Evolutionary conservation across 1,284 basidiomycete genomes (phyloP), one percentile per base, ranked within the genome.

Genomic region (Ceraceosorus guamensis): DNA sequence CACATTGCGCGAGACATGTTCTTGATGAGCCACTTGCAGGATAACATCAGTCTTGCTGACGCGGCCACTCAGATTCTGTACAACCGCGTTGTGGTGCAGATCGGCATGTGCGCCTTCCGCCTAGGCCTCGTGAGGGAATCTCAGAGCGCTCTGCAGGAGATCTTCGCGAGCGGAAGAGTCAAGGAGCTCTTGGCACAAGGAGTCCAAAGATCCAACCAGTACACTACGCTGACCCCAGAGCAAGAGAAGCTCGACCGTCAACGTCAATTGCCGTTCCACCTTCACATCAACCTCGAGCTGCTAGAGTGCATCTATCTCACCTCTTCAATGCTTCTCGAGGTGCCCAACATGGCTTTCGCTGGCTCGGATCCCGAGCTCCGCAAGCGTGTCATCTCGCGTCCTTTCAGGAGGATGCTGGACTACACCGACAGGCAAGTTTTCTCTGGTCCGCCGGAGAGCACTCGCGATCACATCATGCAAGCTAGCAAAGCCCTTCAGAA

Each of bases 271-370:
- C 95, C 95, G 35, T 99, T 98, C 87, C 95, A 99, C 79, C 90
- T 98, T 88, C 95, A 99, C 80, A 93, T 98, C 80, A 98, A 98
- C 80, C 89, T 95, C 13, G 95, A 98, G 78, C 81, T 99, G 32
- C 82, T 98, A 61, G 95, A 98, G 79, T 92, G 91, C 46, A 92
- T 91, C 6, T 99, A 97, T 82, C 82, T 99, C 46, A 91, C 95
- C 43, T 93, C 90, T 16, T 95, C 90, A 79, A 99, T 99, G 95
- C 83, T 99, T 45, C 87, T 97, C 52, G 95, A 98, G 79, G 91
- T 98, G 30, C 95, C 95, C 6, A 80, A 96, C 50, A 82, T 98
- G 43, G 95, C 95, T 1, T 90, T 89, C 72, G 89, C 93, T 55
- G 89, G 87, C 6, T 90, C 93, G 76, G 95, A 98, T 78, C 83